phyloP scores from a whole-genome alignment of 2,329 filamentous ascomycete species.

The Aspergillus floridensis region DNA sequence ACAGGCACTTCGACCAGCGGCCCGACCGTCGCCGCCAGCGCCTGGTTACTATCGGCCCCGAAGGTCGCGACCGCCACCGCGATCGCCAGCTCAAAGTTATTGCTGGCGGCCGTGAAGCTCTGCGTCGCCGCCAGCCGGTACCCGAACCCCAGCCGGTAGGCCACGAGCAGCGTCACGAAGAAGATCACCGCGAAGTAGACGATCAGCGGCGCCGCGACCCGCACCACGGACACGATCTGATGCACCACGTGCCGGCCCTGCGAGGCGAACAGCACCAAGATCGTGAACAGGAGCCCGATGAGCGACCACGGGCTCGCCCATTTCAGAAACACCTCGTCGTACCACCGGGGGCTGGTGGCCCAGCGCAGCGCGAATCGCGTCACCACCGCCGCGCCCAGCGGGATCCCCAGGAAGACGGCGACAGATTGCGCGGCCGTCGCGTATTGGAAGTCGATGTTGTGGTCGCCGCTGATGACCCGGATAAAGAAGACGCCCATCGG shows the following conservation, averaged over 20 bases:
- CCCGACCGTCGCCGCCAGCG: conserved; percentile 77
- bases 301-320: conserved; percentile 71
- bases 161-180: conserved; percentile 62
- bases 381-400: conserved; percentile 73
- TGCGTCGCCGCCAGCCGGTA: conserved; percentile 72
- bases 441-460: conserved; percentile 54
- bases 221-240: conserved; percentile 77
- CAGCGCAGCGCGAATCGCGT: conserved; percentile 64
- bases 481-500: conserved; percentile 70
- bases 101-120: conserved; percentile 85
- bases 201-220: conserved; percentile 75
- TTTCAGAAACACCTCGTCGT: conserved; percentile 67
- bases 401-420: conserved; percentile 80
- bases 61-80: conserved; percentile 81
- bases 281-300: conserved; percentile 81
- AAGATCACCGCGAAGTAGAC: conserved; percentile 81
- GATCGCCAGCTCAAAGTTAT: conserved; percentile 91
- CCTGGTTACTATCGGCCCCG: conserved; percentile 74
- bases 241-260: conserved; percentile 75
- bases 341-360: conserved; percentile 56
- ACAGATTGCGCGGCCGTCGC: conserved; percentile 72
- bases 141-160: conserved; percentile 66
- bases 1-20: conserved; percentile 86
- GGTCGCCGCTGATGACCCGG: conserved; percentile 59
- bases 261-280: conserved; percentile 79